Base-by-base conservation (phyloP, 2,329 filamentous ascomycete species). In the Ceratocystis smalleyi region DNA sequence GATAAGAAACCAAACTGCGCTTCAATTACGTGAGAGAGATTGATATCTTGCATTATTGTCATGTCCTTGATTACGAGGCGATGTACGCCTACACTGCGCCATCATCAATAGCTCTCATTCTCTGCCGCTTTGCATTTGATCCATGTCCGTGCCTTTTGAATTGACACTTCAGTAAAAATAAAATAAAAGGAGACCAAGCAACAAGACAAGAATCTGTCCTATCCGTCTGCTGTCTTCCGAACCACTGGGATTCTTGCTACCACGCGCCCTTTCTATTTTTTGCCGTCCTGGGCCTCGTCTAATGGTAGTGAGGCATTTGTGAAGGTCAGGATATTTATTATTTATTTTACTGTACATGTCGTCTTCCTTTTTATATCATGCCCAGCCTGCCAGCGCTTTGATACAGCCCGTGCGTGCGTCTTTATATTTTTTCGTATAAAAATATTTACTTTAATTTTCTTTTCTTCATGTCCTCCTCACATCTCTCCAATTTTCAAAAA, bases 231-330 rank as follows among this genome's bases (percentile, higher is more conserved):
- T 24, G 51, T 55, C 22, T 30, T 55, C 24, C 51, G 5, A 32
- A 17, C 51, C 51, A 55, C 10, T 30, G 51, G 51, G 51, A 55
- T 55, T 55, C 51, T 55, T 55, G 27, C 30, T 55, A 55, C 51
- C 24, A 55, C 51, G 27, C 24, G n/a, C 8, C 47, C 22, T 10
- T 32, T 27, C 47, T 51, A 24, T 51, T 55, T 10, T 30, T 55
- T 40, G 35, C 35, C 15, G 10, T 40, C 35, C 35, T 40, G 35
- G 5, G 35, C 35, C 35, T 40, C 35, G 32, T 22, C 47, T 24
- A 1, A n/a, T n/a, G 6, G 47, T 55, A 24, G 32, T 55, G 51
- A 55, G 51, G 51, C 51, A 55, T 55, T 55, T 55, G 51, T 15
- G 51, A 7, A 17, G 15, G 4, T 2, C 51, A 2, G 22, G 19